Evolutionary conservation across 768 basidiomycete genomes (phyloP).

Genomic region (Auricularia auricula-judae): DNA sequence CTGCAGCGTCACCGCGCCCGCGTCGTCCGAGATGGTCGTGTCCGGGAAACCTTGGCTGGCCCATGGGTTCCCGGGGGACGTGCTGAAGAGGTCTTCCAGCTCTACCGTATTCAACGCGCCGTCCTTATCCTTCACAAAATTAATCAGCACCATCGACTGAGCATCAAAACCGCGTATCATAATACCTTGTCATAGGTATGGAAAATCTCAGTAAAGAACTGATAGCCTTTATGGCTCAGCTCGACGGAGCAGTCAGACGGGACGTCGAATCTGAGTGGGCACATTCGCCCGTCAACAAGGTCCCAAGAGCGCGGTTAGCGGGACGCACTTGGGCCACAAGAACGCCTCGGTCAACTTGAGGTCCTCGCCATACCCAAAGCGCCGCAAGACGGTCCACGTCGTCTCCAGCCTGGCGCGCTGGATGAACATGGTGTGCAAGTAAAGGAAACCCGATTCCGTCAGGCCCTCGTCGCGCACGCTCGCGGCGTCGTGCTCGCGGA

Average conservation of each 20-base stretch:
- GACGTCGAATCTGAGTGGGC: slow-evolving; percentile 96
- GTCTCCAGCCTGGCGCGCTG: slow-evolving; percentile 92
- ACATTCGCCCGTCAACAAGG: slow-evolving; percentile 6
- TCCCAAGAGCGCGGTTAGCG: neutral
- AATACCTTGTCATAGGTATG: slow-evolving; percentile 91
- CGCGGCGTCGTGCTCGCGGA: slow-evolving; percentile 64
- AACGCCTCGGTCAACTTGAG: slow-evolving; percentile 80
- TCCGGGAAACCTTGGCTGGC: slow-evolving; percentile 82
- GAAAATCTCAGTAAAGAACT: slow-evolving; percentile 95
- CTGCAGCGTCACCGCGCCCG: slow-evolving; percentile 87
- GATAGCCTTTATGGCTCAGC: slow-evolving; percentile 85
- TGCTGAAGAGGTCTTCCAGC: slow-evolving; percentile 81
- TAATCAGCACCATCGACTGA: slow-evolving; percentile 4
- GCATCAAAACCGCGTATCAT: slow-evolving; percentile 3
- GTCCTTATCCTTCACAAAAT: slow-evolving; percentile 67
- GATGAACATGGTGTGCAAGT: slow-evolving; percentile 93
- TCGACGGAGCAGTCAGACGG: slow-evolving; percentile 91
- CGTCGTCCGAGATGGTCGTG: slow-evolving; percentile 76
- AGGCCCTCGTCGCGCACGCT: slow-evolving; percentile 71
- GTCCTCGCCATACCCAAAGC: slow-evolving; percentile 95
- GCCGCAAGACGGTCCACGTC: slow-evolving; percentile 92
- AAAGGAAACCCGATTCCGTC: slow-evolving; percentile 88
- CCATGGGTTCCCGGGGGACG: slow-evolving; percentile 98
- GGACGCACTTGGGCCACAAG: slow-evolving; percentile 72
- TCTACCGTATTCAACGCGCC: slow-evolving; percentile 80